Percentiles rank a stretch among this genome's conserved stretches.
Evolutionary conservation across 768 basidiomycete species (phyloP).

Genomic region (Glaciozyma antarctica): DNA sequence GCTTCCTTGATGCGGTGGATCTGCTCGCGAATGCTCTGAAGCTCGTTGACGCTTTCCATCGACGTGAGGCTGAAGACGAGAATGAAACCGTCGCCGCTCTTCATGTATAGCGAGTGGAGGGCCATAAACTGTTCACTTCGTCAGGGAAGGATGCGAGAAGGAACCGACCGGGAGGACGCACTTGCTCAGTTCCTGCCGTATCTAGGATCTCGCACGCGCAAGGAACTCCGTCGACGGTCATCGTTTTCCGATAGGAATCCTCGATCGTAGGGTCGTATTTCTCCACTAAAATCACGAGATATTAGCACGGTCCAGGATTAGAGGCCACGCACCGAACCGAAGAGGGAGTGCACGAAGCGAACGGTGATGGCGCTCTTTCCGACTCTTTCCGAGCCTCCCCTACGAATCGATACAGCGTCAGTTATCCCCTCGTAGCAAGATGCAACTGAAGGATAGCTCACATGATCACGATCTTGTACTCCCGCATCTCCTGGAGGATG

Average conservation of each 20-base stretch:
- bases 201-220: slow-evolving; percentile 33
- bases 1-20: slow-evolving; percentile 34
- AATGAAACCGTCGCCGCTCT: slow-evolving; percentile 34
- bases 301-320: background rate
- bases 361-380: slow-evolving; percentile 92
- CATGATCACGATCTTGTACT: slow-evolving; percentile 25
- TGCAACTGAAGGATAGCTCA: background rate
- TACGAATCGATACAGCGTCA: background rate
- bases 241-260: slow-evolving; percentile 31
- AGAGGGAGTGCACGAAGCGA: slow-evolving; percentile 72
- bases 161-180: slow-evolving; percentile 36
- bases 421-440: no score
- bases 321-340: slow-evolving; percentile 35
- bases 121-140: slow-evolving; percentile 31
- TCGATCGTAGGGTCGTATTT: slow-evolving; percentile 92
- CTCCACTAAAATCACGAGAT: slow-evolving; percentile 60
- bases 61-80: slow-evolving; percentile 35
- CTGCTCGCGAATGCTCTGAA: slow-evolving; percentile 29
- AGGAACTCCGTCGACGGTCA: slow-evolving; percentile 32
- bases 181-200: slow-evolving; percentile 43
- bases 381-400: slow-evolving; percentile 44
- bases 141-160: background rate
- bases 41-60: slow-evolving; percentile 30
- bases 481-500: background rate
- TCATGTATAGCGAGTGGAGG: slow-evolving; percentile 35